Base-by-base conservation (phyloP, 2,329 filamentous ascomycete species). In the Aspergillus novoparasiticus region DNA sequence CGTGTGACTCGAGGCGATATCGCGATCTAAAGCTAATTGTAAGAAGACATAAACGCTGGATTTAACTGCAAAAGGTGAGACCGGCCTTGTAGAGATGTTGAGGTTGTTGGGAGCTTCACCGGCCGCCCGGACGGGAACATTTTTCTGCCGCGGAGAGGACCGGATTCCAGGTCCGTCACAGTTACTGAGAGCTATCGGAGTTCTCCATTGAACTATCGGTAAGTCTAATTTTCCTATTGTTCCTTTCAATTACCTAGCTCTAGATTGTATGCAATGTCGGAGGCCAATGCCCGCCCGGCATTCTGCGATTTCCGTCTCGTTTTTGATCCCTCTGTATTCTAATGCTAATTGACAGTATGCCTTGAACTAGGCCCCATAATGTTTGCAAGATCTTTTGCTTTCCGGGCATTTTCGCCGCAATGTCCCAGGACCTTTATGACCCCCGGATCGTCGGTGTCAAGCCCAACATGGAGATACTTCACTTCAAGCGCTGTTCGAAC, bases 41-140 rank as follows among this genome's bases (percentile, higher is more conserved):
- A 66, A 48, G 36, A 65, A 50, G 45, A 51, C 63, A 64, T 72
- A 58, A 28, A 69, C 66, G 62, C 43, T 66, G 68, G 64, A 32
- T 65, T 57, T 45, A 60, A 56, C 39, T 28, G 34, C 36, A 30
- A 50, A 21, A 46, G 34, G 50, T 57, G 59, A 46, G 58, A 59
- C 64, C 59, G 58, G 26, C 32, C n/a, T 36, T 19, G 61, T 66
- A 61, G 68, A 63, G 68, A 70, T 65, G 76, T 78, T 77, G 75
- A 78, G 74, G 71, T 69, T 69, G 72, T 75, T 75, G 73, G 71
- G 73, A 75, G 72, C 72, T 75, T 77, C 74, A 76, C 76, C 75
- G 76, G 75, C 69, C 66, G 69, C 74, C 75, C 71, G 74, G 74
- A 72, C 71, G 67, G 76, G 76, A 77, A 77, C 67, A 76, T 78